Conservation (phyloP, 208 protist species). For the Leishmania tropica region DNA sequence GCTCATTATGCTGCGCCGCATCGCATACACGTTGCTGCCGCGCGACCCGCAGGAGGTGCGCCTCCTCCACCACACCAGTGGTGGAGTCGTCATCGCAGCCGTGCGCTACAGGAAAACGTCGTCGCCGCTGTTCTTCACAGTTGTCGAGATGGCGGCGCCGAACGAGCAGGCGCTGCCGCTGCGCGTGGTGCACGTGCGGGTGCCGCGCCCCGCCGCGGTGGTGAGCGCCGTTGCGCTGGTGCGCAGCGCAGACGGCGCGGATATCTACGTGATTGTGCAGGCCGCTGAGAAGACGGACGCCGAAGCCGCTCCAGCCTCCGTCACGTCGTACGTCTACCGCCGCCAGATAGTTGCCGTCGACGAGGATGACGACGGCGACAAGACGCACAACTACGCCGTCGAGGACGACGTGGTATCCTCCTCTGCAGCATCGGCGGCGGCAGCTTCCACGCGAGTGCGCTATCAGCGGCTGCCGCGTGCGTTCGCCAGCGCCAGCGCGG, state of each 20-base stretch:
- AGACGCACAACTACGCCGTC: conserved; percentile 3
- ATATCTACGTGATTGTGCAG: conserved; percentile 61
- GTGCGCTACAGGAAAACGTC: conserved; percentile 8
- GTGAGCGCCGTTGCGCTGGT: conserved; percentile 33
- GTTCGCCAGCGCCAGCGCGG: conserved; percentile 30
- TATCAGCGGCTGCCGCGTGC: conserved; percentile 55
- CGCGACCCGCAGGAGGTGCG: conserved; percentile 26
- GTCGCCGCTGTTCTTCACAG: conserved; percentile 34
- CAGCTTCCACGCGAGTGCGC: conserved; percentile 17
- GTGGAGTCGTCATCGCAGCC: conserved; percentile 38
- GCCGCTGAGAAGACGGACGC: conserved; percentile 8
- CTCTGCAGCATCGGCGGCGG: neutral
- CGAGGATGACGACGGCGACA: conserved; percentile 6
- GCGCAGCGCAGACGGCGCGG: conserved; percentile 39
- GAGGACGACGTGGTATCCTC: conserved; percentile 16
- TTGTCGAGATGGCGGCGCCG: conserved; percentile 39
- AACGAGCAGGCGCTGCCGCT: conserved; percentile 29
- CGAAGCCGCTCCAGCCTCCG: neutral
- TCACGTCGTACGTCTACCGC: conserved; percentile 45
- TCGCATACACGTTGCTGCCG: conserved; percentile 32
- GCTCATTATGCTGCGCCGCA: conserved; percentile 33
- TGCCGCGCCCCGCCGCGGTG: conserved; percentile 19
- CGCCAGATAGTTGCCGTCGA: conserved; percentile 29
- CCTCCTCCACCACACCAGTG: conserved; percentile 37
- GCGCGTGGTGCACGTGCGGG: conserved; percentile 38